These are phyloP conservation scores for Acrocalymma vagum DNA, from an alignment of 2,329 filamentous ascomycete species.

Conservation along the genomic window DNA sequence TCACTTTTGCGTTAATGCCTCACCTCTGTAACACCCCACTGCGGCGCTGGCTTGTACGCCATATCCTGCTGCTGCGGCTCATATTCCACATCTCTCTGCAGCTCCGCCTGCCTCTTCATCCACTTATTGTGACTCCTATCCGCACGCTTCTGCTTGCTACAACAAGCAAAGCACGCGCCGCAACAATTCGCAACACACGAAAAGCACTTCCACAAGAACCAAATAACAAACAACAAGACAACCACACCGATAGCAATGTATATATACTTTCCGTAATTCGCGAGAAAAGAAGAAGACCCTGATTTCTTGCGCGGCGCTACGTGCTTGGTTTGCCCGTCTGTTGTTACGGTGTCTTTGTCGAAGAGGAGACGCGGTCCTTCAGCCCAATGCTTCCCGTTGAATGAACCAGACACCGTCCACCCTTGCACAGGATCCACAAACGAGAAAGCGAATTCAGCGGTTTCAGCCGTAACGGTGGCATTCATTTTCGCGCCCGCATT, in stretches of 20 bases:
- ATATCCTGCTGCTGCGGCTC: too few species aligned
- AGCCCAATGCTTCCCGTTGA: constrained; percentile 10
- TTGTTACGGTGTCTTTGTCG: constrained; percentile 9
- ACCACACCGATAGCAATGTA: constrained; percentile 8
- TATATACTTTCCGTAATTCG: constrained; percentile 6
- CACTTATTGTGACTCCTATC: constrained; percentile 33
- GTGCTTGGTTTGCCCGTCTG: constrained; percentile 9
- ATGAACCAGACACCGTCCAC: constrained; percentile 7
- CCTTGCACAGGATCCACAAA: constrained; percentile 6
- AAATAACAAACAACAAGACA: neutral
- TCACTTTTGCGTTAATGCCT: too few species aligned
- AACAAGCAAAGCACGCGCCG: neutral
- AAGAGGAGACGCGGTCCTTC: constrained; percentile 11
- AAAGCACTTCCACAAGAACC: constrained; percentile 5
- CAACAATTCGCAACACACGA: neutral
- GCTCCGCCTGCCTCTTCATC: too few species aligned
- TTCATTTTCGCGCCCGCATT: constrained; percentile 7
- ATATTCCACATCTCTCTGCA: too few species aligned
- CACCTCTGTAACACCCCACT: too few species aligned
- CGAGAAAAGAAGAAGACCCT: neutral
- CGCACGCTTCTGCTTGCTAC: constrained; percentile 30
- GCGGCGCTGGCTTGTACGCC: too few species aligned
- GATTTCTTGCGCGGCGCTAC: constrained; percentile 6
- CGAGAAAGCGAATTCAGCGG: constrained; percentile 2
- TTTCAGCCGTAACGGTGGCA: constrained; percentile 3